These are phyloP conservation scores for Suhomyces kilbournensis DNA, from an alignment of 805 yeast species.

Conservation along the genomic window DNA sequence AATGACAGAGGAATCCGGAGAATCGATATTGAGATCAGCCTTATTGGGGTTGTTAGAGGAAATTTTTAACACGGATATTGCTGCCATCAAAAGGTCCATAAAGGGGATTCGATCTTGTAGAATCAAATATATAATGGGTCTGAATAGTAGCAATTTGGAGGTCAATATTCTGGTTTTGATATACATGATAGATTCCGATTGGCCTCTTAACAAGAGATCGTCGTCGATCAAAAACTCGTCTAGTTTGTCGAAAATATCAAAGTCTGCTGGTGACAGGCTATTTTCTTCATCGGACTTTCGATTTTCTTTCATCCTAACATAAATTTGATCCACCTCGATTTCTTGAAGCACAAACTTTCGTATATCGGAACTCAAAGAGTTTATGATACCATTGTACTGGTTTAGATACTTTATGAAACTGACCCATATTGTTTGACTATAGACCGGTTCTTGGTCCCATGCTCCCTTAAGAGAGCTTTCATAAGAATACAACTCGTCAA, in stretches of 20 bases:
- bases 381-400: slow-evolving; percentile 38
- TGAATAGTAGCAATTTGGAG: slow-evolving; percentile 30
- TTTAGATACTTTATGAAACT: slow-evolving; percentile 29
- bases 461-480: slow-evolving; percentile 7
- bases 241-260: slow-evolving; percentile 21
- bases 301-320: slow-evolving; percentile 21
- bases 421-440: slow-evolving; percentile 21
- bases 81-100: slow-evolving; percentile 26
- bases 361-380: slow-evolving; percentile 33
- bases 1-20: slow-evolving; percentile 4
- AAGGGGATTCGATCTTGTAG: slow-evolving; percentile 28
- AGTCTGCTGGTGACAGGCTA: slow-evolving; percentile 2
- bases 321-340: slow-evolving; percentile 28
- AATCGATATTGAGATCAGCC: not conserved
- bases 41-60: slow-evolving; percentile 1
- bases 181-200: slow-evolving; percentile 37
- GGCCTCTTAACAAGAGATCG: slow-evolving; percentile 30
- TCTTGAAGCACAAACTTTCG: slow-evolving; percentile 32
- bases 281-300: slow-evolving; percentile 16
- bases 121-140: slow-evolving; percentile 34
- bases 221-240: slow-evolving; percentile 36
- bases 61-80: slow-evolving; percentile 14
- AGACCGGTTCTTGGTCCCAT: slow-evolving; percentile 28
- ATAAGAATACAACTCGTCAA: slow-evolving; percentile 28
- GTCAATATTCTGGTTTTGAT: slow-evolving; percentile 35